A percentile compares a stretch with the other conserved stretches of the same genome.
Conservation (phyloP, 164 flowering plant genomes). For the Echeveria elegans region DNA sequence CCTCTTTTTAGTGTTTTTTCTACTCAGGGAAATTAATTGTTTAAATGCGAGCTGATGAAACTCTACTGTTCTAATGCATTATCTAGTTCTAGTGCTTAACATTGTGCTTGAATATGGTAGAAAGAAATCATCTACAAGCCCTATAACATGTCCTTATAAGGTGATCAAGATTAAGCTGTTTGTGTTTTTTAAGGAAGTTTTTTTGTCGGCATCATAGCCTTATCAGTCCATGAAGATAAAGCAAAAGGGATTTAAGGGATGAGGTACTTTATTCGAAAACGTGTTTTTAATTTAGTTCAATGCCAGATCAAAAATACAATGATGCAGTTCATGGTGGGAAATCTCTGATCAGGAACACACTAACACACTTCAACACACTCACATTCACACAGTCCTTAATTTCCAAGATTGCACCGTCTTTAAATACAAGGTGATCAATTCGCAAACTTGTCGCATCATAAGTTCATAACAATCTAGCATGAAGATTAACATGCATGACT, state of each 20-base stretch:
- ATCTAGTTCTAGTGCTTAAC: background rate
- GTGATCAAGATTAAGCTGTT: slow-evolving; percentile 1
- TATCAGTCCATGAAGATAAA: slow-evolving; percentile 1
- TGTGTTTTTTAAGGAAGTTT: background rate
- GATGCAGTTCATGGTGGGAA: background rate
- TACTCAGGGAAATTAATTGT: background rate
- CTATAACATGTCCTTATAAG: too few relatives aligned
- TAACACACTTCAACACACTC: background rate
- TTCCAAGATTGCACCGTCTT: background rate
- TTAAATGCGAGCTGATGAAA: too few relatives aligned
- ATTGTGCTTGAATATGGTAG: background rate
- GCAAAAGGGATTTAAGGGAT: slow-evolving; percentile 6
- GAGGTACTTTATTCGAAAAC: background rate
- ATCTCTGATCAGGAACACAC: background rate
- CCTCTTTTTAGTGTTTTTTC: background rate
- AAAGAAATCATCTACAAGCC: background rate
- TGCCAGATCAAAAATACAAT: slow-evolving; percentile 3
- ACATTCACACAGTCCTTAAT: background rate
- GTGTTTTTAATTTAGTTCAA: background rate
- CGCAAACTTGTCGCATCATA: background rate
- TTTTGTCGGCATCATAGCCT: background rate
- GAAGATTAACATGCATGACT: background rate
- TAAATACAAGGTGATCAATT: background rate
- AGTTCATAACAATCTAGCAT: background rate
- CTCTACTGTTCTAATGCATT: background rate